Base-by-base conservation (phyloP, 768 basidiomycete species). In the Leccinum olivaceopallidum region DNA sequence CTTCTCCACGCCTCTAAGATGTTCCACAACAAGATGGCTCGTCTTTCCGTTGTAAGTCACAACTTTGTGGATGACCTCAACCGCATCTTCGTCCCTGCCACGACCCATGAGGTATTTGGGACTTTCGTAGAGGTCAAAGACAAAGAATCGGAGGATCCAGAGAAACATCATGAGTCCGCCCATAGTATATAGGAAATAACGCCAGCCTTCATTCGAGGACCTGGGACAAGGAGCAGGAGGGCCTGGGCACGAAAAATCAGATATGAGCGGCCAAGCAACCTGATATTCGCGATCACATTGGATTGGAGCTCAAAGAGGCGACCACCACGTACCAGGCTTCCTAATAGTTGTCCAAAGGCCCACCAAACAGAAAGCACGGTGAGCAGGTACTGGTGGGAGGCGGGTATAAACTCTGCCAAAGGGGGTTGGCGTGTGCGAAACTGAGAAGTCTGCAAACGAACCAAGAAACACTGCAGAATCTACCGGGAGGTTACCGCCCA, bases 361-460 rank as follows among this genome's bases (percentile, higher is more conserved):
- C 90, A 92, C 86, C 87, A 92, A 39, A 90, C 82, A 0, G 89
- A 89, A 18, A 92, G 78, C 14, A 91, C 75, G 0, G 89, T 90
- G 36, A 92, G 76, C 4, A 92, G 78, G 66, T 89, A 91, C 66
- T 92, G 90, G 62, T 91, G 88, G 1, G 84, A 83, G 3, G 82
- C 81, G 0, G 90, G 90, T 0, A 89, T 69, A 66, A 89, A 89
- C 65, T 92, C 88, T 86, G 57, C 32, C 5, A 53, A 12, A 2
- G 16, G 53, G 18, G 5, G n/a, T 65, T 51, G 22, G 28, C 26
- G 30, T 14, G 14, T 12, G 10, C 7, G 14, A 53, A 34, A 57
- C 2, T 8, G 37, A 59, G 5, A 51, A 26, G 9, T 32, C 1
- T 24, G 37, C n/a, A 12, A 50, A 71, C 79, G 47, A 47, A 86